Conservation (phyloP, 2,329 filamentous ascomycete genomes). For the Blastomyces gilchristii region DNA sequence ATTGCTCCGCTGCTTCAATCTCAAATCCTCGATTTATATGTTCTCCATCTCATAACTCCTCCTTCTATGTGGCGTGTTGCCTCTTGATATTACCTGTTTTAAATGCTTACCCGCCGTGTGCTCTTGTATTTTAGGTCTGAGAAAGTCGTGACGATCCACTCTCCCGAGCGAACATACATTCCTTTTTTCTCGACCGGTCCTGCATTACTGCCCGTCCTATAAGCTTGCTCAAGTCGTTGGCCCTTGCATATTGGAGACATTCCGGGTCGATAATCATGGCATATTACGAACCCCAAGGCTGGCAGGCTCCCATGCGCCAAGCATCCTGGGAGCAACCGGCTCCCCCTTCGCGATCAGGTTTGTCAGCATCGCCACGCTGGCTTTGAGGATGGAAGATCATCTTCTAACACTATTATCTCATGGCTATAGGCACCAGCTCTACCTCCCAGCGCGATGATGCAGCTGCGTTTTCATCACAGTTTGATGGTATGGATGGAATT, state of each 20-base stretch:
- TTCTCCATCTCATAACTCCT: not conserved
- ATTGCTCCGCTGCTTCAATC: not conserved
- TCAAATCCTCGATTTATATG: not conserved
- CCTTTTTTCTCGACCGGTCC: not conserved
- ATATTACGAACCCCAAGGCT: conserved; percentile 59
- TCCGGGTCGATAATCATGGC: conserved; percentile 42
- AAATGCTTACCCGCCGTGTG: not conserved
- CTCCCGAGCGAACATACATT: not conserved
- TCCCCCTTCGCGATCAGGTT: conserved; percentile 63
- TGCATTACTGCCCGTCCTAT: not conserved
- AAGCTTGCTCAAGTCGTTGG: not conserved
- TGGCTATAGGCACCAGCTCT: conserved; percentile 57
- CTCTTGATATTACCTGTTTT: conserved; percentile 18
- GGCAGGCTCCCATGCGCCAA: conserved; percentile 54
- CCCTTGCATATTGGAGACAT: conserved; percentile 2
- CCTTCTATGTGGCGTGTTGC: not conserved
- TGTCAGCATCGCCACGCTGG: conserved; percentile 18
- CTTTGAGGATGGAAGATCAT: conserved; percentile 4
- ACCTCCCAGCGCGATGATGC: conserved; percentile 64
- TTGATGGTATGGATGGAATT: conserved; percentile 59
- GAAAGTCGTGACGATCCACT: not conserved
- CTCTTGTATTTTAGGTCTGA: not conserved
- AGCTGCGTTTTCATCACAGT: conserved; percentile 71
- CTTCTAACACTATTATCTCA: conserved; percentile 7
- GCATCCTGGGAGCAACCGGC: conserved; percentile 62